Base-by-base conservation (phyloP, 495 filamentous ascomycete species). In the Parathielavia hyrcaniae region DNA sequence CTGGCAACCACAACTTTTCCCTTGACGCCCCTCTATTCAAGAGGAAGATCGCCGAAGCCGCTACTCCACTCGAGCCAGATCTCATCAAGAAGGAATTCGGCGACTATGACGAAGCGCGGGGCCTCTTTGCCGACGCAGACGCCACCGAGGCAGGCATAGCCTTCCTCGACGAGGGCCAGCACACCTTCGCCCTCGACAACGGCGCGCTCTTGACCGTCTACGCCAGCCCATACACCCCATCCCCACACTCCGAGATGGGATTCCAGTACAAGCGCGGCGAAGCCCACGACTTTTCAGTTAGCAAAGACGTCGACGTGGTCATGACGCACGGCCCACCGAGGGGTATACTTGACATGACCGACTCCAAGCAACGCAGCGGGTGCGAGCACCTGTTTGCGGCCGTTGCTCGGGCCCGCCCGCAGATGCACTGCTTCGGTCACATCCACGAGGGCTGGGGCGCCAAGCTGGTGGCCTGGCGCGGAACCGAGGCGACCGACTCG, bases 391-490 rank as follows among this genome's bases (percentile, higher is more conserved):
- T 89, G 14, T 83, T 88, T 30, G 69, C 66, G 0, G 82, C 83
- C 12, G 64, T 86, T 17, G 77, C 77, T 5, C 73, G 71, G 13
- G 71, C 78, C 5, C 64, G 74, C 46, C 86, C 85, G 1, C 70
- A 67, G 7, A 61, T 89, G 60, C 84, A 88, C 66, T 88, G 83
- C 64, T 90, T 88, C 58, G 86, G 86, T 5, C 86, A 89, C 66
- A 87, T 89, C 32, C 86, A 88, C 61, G 86, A 91, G 65, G 84
- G 75, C 0, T 88, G 84, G 79, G 88, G 88, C n/a, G 86, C 80
- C 5, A 75, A 77, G 54, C 62, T 83, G 32, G 75, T 85, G 0
- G 67, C 68, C 4, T 90, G 87, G 84, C 64, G 59, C 64, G 75
- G 67, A 69, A 68, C 1, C 4, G 35, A 5, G 35, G 35, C 35